These are phyloP conservation scores for Endogone sp. DNA, from an alignment of 192 early-diverging fungal species.

Conservation along the genomic window DNA sequence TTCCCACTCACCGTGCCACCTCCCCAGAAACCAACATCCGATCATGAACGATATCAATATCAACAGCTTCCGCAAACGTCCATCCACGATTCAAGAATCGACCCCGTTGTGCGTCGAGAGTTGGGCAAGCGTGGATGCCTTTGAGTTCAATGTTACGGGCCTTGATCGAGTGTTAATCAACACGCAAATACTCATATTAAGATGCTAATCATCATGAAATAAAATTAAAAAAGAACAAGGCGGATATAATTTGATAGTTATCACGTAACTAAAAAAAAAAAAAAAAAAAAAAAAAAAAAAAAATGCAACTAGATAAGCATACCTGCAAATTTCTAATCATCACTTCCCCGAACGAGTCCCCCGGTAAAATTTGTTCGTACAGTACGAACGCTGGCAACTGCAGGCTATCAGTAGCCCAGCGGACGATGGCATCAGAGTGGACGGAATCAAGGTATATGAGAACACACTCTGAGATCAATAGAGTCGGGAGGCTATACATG, in stretches of 20 bases:
- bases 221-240: no score
- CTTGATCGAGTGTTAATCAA: slow-evolving; percentile 16
- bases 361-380: slow-evolving; percentile 91
- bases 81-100: slow-evolving; percentile 67
- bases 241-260: no score
- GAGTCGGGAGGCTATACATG: slow-evolving; percentile 68
- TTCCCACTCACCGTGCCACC: slow-evolving; percentile 6
- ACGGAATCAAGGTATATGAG: slow-evolving; percentile 80
- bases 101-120: slow-evolving; percentile 61
- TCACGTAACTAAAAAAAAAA: slow-evolving; percentile 10
- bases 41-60: slow-evolving; percentile 60
- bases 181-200: no score
- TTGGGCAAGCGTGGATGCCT: slow-evolving; percentile 71
- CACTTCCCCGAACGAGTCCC: slow-evolving; percentile 86
- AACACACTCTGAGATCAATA: slow-evolving; percentile 93
- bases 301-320: slow-evolving; percentile 10
- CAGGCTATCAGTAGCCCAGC: slow-evolving; percentile 59
- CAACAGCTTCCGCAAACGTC: slow-evolving; percentile 48
- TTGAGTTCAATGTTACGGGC: slow-evolving; percentile 72
- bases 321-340: slow-evolving; percentile 87
- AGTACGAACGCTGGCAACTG: slow-evolving; percentile 58
- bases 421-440: slow-evolving; percentile 62
- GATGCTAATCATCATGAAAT: no score
- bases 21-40: slow-evolving; percentile 23
- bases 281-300: slow-evolving; percentile 17